Percentiles rank a stretch among this genome's conserved stretches.
Conservation (phyloP, 495 filamentous ascomycete species). For the Penicillium desertorum region DNA sequence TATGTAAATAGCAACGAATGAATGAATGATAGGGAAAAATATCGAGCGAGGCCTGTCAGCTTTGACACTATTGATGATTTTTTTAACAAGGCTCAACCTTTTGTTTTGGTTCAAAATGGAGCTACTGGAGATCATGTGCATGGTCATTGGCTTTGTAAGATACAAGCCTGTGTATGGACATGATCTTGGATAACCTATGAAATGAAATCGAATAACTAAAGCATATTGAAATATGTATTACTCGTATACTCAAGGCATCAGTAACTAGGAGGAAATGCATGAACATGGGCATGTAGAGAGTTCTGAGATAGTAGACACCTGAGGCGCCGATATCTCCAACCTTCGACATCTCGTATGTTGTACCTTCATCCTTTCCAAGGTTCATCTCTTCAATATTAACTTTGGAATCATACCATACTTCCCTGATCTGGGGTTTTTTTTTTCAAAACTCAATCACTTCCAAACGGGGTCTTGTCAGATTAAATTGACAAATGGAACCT, state of each 20-base stretch:
- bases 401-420: too few relatives aligned
- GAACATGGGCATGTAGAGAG: too few relatives aligned
- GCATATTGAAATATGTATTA: neutral
- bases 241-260: neutral
- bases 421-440: too few relatives aligned
- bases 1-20: neutral
- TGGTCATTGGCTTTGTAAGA: neutral
- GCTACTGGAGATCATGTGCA: neutral
- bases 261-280: neutral
- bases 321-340: neutral
- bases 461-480: constrained; percentile 21
- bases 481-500: constrained; percentile 9
- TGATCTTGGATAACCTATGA: neutral
- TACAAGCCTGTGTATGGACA: neutral
- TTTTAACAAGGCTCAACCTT: neutral
- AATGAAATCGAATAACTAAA: neutral
- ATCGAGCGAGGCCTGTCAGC: neutral
- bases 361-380: neutral
- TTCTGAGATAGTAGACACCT: neutral
- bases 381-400: neutral
- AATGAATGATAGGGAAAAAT: neutral
- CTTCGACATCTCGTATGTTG: neutral
- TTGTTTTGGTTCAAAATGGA: neutral
- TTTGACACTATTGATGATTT: too few relatives aligned
- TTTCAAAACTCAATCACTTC: neutral